Conservation (phyloP, 2,329 filamentous ascomycete species). For the Cladophialophora carrionii region DNA sequence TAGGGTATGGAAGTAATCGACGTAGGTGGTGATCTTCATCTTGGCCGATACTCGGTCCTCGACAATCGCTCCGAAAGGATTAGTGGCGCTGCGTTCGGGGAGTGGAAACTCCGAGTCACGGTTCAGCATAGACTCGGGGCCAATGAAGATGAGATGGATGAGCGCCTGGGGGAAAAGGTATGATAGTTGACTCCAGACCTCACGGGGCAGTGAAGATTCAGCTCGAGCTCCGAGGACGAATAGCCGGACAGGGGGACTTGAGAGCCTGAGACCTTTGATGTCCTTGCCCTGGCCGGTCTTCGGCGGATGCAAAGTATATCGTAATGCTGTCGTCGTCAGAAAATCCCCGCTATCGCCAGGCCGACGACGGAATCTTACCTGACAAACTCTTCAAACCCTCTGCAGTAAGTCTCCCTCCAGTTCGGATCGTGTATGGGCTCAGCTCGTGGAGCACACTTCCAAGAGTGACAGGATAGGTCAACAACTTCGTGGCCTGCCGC, state of each 20-base stretch:
- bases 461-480: constrained; percentile 93
- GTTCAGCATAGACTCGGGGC: constrained; percentile 93
- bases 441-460: constrained; percentile 91
- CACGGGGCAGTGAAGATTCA: constrained; percentile 92
- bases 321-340: constrained; percentile 64
- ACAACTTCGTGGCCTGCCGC: constrained; percentile 86
- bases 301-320: constrained; percentile 91
- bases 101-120: constrained; percentile 91
- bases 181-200: constrained; percentile 92
- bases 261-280: constrained; percentile 72
- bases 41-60: constrained; percentile 86
- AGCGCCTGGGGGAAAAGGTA: constrained; percentile 91
- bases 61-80: constrained; percentile 91
- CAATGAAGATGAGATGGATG: constrained; percentile 91
- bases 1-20: constrained; percentile 97
- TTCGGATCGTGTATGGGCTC: constrained; percentile 83
- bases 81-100: constrained; percentile 78
- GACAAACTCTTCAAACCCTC: constrained; percentile 94
- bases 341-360: constrained; percentile 22
- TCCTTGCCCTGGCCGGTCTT: constrained; percentile 76
- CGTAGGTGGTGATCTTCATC: constrained; percentile 96
- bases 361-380: constrained; percentile 60
- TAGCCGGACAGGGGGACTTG: constrained; percentile 83
- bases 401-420: constrained; percentile 73
- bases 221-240: constrained; percentile 94